Evolutionary conservation across 164 flowering plant genomes (phyloP), one percentile per base, ranked within the genome.

Genomic region (Stephania japonica): DNA sequence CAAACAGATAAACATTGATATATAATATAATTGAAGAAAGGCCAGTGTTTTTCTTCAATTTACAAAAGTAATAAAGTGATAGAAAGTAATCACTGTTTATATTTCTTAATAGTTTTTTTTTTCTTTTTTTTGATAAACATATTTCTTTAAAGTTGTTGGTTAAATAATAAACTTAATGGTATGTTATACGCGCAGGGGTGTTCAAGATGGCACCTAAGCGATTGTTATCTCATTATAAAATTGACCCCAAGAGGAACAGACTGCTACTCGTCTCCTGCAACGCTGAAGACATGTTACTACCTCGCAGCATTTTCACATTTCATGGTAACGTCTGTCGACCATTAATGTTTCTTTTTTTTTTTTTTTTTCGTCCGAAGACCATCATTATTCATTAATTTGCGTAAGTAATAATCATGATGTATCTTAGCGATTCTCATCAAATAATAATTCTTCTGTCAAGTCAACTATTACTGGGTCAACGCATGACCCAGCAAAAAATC

Each of bases 221-320:
- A 75, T 62, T 90, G 62, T 67, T 94, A 74, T 91, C 99, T 42
- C 99, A 94, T 76, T 91, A 90, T 79, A 94, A 94, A 80, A 78
- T 92, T 1, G 99, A 94, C 75, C 78, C 84, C 14, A 68, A 59
- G 0, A 83, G 88, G 27, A 76, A 86, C 6, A 81, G 97, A 53
- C 89, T 94, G 13, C 75, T 94, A 0, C 73, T 85, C 11, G 75
- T 89, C 65, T 83, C 97, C 1, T 94, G 99, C 82, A 91, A 92
- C 68, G 91, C 94, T 1, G 99, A 94, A 80, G 99, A 94, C 68
- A 91, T 94, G 97, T 75, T 94, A 11, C 87, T 94, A 3, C 98
- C 99, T 7, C 82, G 83, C 42, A 90, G 96, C 72, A 76, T 86
- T 70, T 91, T 91, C 78, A 92, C 94, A 47, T 88, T 94, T 76